A percentile compares a stretch with the other conserved stretches of the same genome.
Conservation (phyloP, 352 stramenopile species). For the Phytophthora brassicae region DNA sequence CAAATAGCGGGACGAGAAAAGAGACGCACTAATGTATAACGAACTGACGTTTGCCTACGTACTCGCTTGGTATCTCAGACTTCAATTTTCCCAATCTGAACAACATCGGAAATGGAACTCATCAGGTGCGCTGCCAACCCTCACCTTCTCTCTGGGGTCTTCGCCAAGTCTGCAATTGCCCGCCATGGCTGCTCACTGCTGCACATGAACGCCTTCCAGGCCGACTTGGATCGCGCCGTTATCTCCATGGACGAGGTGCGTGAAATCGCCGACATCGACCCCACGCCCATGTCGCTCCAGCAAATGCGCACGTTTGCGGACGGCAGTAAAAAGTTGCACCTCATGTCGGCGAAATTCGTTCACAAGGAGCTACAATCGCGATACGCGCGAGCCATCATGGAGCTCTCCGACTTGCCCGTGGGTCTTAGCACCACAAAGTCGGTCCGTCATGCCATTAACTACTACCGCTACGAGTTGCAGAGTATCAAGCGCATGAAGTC, state of each 20-base stretch:
- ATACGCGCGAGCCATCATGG: slow-evolving; percentile 64
- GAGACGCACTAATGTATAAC: too few species aligned
- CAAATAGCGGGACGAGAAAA: too few species aligned
- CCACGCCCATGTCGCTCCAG: slow-evolving; percentile 69
- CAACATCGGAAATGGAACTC: slow-evolving; percentile 24
- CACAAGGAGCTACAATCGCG: slow-evolving; percentile 74
- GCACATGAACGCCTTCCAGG: slow-evolving; percentile 21
- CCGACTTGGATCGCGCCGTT: slow-evolving; percentile 19
- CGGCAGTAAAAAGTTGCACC: slow-evolving; percentile 52
- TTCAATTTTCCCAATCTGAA: too few species aligned
- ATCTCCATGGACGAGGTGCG: slow-evolving; percentile 67
- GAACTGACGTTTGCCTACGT: too few species aligned
- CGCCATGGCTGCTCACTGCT: slow-evolving; percentile 15
- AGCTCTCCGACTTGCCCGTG: slow-evolving; percentile 71
- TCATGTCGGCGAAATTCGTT: slow-evolving; percentile 62
- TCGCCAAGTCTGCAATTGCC: slow-evolving; percentile 15
- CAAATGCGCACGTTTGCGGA: slow-evolving; percentile 77
- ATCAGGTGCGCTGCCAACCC: slow-evolving; percentile 18
- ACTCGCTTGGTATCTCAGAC: too few species aligned
- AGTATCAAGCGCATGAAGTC: slow-evolving; percentile 43
- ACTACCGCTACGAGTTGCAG: slow-evolving; percentile 61
- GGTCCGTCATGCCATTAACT: slow-evolving; percentile 56
- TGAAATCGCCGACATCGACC: slow-evolving; percentile 48
- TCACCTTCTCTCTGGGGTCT: slow-evolving; percentile 13
- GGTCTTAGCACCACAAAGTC: slow-evolving; percentile 58